Conservation (phyloP, 768 basidiomycete genomes). For the Lactarius pseudohatsudake region DNA sequence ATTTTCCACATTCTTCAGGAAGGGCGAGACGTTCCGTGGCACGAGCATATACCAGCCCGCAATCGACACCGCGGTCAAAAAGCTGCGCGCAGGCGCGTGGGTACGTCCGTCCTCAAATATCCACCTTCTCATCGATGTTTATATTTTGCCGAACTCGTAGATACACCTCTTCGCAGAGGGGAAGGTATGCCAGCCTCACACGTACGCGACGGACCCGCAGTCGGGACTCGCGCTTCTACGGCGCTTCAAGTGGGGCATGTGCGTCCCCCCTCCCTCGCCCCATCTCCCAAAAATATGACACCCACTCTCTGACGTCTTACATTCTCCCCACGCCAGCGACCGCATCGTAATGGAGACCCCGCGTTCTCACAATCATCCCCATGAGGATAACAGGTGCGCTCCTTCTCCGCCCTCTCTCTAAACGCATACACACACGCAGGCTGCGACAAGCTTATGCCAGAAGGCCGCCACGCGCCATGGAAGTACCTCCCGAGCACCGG, state of each 20-base stretch:
- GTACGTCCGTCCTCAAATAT: constrained; percentile 44
- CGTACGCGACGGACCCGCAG: constrained; percentile 40
- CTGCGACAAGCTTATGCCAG: constrained; percentile 90
- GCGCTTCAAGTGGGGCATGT: constrained; percentile 96
- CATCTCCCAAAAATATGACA: not conserved
- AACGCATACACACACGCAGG: constrained; percentile 39
- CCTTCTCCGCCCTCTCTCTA: not conserved
- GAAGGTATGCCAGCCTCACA: constrained; percentile 73
- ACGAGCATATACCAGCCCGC: constrained; percentile 74
- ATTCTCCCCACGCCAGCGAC: no score
- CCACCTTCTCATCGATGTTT: not conserved
- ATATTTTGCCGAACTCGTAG: constrained; percentile 40
- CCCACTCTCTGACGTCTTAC: no score
- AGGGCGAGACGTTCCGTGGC: constrained; percentile 92
- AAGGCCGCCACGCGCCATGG: constrained; percentile 71
- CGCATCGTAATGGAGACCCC: no score
- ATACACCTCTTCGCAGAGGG: constrained; percentile 88
- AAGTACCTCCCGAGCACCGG: constrained; percentile 62
- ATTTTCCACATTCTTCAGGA: constrained; percentile 80
- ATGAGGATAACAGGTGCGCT: constrained; percentile 86
- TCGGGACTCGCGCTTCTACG: constrained; percentile 53
- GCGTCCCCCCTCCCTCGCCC: constrained; percentile 38
- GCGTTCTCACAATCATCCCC: constrained; percentile 72
- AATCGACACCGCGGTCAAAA: constrained; percentile 57
- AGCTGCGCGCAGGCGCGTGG: constrained; percentile 59